Base-by-base conservation (phyloP, 331 rosid genomes). In the Malus hybrid region DNA sequence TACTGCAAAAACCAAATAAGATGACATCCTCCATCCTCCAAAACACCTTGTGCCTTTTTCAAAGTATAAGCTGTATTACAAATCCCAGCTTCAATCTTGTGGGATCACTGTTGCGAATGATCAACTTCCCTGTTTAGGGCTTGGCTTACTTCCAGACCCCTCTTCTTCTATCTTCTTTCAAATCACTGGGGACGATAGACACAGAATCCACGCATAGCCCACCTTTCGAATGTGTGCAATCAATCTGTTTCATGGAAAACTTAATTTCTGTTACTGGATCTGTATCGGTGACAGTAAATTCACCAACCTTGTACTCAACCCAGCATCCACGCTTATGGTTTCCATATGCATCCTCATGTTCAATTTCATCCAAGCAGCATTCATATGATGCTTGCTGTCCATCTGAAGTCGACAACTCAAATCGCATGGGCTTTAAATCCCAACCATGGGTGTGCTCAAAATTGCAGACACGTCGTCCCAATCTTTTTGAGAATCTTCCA, bases 301-400 rank as follows among this genome's bases (percentile, higher is more conserved):
- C 97, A n/a, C 97, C 96, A 7, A 93, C 97, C 85, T 86, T 90
- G 93, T 90, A 93, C 80, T 88, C 91, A 44, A 90, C 79, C 96
- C 96, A 93, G 81, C 75, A 86, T n/a, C 96, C 97, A 0, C 93
- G 87, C 87, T 88, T 90, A 28, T 81, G 89, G 76, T 78, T 74
- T 72, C 90, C 88, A 29, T 78, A 72, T 20, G 74, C 68, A 50
- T 90, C 91, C 34, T 83, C 88, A 44, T 74, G 81, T 71, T 83
- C 90, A 2, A 71, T 82, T 31, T 90, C 89, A 66, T 84, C 90
- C 85, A 90, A 78, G 81, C 82, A 88, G 87, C 79, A 86, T 78
- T 86, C 88, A 18, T 74, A 75, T 10, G 86, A 87, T 60, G 91
- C 88, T 55, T 78, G 81, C 81, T 87, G 94, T 79, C 94, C 93